Conservation (phyloP, 352 stramenopile species). For the Stramenopiles sp. region DNA sequence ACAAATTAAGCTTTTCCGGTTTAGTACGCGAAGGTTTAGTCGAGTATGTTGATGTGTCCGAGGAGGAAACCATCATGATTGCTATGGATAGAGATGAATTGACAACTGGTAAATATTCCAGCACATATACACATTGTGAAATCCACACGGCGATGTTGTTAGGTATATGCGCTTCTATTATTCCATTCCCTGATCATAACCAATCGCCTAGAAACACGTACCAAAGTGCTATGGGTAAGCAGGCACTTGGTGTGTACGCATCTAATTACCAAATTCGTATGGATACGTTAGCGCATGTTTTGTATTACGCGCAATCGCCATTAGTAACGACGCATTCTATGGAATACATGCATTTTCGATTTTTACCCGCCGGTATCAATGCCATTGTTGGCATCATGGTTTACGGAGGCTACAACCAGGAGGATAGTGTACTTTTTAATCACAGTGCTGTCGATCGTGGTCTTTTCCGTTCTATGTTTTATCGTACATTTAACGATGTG, state of each 20-base stretch:
- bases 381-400: conserved; percentile 97
- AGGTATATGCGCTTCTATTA: conserved; percentile 91
- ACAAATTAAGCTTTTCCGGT: conserved; percentile 69
- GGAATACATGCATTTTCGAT: conserved; percentile 89
- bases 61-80: conserved; percentile 24
- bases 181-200: conserved; percentile 98
- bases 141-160: conserved; percentile 98
- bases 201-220: conserved; percentile 99
- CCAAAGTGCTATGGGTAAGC: conserved; percentile 99
- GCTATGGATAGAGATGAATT: conserved; percentile 64
- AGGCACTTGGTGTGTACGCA: conserved; percentile 98
- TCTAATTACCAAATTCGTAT: conserved; percentile 97
- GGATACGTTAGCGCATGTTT: conserved; percentile 89
- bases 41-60: background rate
- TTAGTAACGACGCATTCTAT: conserved; percentile 91
- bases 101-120: conserved; percentile 19
- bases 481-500: conserved; percentile 71
- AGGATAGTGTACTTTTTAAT: conserved; percentile 99
- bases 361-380: conserved; percentile 96
- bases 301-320: conserved; percentile 84
- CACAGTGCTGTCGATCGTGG: conserved; percentile 93
- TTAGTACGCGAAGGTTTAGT: conserved; percentile 61
- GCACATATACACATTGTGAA: conserved; percentile 90
- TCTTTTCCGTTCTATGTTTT: conserved; percentile 90
- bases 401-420: conserved; percentile 91